Evolutionary conservation across 768 basidiomycete species (phyloP), one percentile per base, ranked within the genome.

Genomic region (Lactarius sp.): DNA sequence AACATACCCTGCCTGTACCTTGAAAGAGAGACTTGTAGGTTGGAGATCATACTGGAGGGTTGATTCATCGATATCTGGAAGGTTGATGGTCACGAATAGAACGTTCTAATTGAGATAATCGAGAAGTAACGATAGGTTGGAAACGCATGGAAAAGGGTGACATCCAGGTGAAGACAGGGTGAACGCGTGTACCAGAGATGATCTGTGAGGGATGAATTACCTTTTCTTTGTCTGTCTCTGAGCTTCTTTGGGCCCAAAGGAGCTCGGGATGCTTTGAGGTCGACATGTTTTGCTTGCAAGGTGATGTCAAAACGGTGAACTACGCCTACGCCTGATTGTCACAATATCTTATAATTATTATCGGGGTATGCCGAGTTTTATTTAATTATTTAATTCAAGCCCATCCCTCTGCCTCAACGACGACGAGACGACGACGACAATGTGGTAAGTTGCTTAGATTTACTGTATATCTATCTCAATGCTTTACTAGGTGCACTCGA

Each of bases 201-300:
- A 44, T 20, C 20, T 50, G n/a, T 37, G 14, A 31, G 18, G 50
- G 34, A 10, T 34, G 54, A 56, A 67, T 73, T 47, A 91, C 94
- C 80, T 94, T 94, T 52, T 79, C 80, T 37, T 84, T 79, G 14
- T 78, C 82, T 12, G 78, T 70, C 16, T 75, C 81, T 46, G 85
- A 89, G 79, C 88, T 92, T 69, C 96, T 85, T 77, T 98, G 95
- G 52, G 96, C 95, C 94, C 95, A 98, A 2, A 94, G 81, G 41
- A 96, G 80, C 77, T 97, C 94, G 42, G 95, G 95, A 75, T 93
- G 92, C 18, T 55, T 68, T n/a, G 67, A 5, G 4, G 20, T 10
- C 22, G 47, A 56, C 67, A 68, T 68, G 44, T 46, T 66, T 27
- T 9, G 55, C 5, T 68, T 66, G 37, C 9, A 62, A 34, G 27